These are phyloP conservation scores for Bremia lactucae DNA, from an alignment of 352 stramenopile genomes.

Conservation along the genomic window DNA sequence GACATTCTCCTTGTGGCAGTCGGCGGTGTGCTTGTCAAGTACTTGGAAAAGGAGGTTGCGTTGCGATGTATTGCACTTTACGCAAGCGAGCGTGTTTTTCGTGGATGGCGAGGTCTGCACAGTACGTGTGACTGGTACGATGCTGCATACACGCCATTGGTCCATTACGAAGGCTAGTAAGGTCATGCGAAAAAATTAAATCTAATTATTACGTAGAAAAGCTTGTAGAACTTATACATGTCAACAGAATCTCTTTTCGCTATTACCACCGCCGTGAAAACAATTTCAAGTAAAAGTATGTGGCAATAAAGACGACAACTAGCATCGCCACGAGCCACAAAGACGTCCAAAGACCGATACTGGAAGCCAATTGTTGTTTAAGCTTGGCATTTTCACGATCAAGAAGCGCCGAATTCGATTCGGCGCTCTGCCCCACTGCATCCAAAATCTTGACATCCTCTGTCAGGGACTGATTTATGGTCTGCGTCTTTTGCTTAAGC, in stretches of 20 bases:
- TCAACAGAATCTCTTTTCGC: no score
- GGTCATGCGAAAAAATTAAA: no score
- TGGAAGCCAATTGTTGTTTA: slow-evolving; percentile 53
- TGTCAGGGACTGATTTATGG: slow-evolving; percentile 56
- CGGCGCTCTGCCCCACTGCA: slow-evolving; percentile 53
- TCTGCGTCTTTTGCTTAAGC: slow-evolving; percentile 64
- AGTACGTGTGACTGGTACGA: slow-evolving; percentile 85
- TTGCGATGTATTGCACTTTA: slow-evolving; percentile 74
- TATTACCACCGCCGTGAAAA: slow-evolving; percentile 44
- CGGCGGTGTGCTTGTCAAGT: slow-evolving; percentile 49
- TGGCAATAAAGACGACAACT: slow-evolving; percentile 52
- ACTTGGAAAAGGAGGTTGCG: slow-evolving; percentile 53
- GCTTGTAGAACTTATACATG: no score
- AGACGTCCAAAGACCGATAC: slow-evolving; percentile 68
- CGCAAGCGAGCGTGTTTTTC: slow-evolving; percentile 44
- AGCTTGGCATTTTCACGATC: slow-evolving; percentile 52
- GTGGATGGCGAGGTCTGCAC: slow-evolving; percentile 67
- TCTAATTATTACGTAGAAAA: no score
- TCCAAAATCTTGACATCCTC: slow-evolving; percentile 72
- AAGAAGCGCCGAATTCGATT: slow-evolving; percentile 50
- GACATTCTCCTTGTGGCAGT: slow-evolving; percentile 49
- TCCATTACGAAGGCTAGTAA: slow-evolving; percentile 51
- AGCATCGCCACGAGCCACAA: slow-evolving; percentile 52
- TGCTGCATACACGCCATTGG: slow-evolving; percentile 67
- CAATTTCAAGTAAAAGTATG: slow-evolving; percentile 75